Conservation (phyloP, 1,284 basidiomycete genomes). For the Bjerkandera adusta region DNA sequence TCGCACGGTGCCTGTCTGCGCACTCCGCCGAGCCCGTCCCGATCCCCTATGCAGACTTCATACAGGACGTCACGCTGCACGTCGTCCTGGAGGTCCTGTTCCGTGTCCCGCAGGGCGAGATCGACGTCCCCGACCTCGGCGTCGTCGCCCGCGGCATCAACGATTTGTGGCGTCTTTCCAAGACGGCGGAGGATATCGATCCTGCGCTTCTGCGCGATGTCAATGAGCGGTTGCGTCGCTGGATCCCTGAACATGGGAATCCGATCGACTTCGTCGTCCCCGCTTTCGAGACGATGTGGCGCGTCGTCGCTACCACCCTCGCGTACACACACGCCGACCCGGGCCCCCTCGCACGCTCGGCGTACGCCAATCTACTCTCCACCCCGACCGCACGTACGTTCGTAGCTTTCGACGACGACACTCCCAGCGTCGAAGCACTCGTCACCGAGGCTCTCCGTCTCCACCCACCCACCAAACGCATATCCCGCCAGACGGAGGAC, state of each 20-base stretch:
- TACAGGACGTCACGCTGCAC: conserved; percentile 16
- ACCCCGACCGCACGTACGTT: conserved; percentile 37
- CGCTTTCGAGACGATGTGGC: conserved; percentile 60
- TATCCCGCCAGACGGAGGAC: conserved; percentile 26
- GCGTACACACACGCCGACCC: conserved; percentile 34
- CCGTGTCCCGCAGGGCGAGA: conserved; percentile 3
- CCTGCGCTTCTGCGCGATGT: conserved; percentile 9
- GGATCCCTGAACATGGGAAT: conserved; percentile 37
- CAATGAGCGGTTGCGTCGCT: conserved; percentile 29
- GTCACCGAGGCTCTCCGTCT: conserved; percentile 44
- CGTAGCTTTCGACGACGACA: conserved; percentile 14
- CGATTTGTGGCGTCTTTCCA: conserved; percentile 17
- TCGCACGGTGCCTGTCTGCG: not conserved
- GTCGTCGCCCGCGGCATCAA: conserved; percentile 18
- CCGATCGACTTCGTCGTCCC: conserved; percentile 54
- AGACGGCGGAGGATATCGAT: conserved; percentile 7
- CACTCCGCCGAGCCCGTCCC: not conserved
- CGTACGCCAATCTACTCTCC: conserved; percentile 39
- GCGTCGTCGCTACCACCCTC: conserved; percentile 48
- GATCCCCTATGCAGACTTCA: conserved; percentile 6
- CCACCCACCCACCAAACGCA: conserved; percentile 45
- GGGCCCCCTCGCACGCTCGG: conserved; percentile 31
- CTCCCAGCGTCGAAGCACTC: conserved; percentile 37
- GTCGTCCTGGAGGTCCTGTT: conserved; percentile 16
- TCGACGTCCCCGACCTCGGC: conserved; percentile 11